Evolutionary conservation across 2,329 filamentous ascomycete genomes (phyloP), one percentile per base, ranked within the genome.

Genomic region (Chaetomiaceae sp.): DNA sequence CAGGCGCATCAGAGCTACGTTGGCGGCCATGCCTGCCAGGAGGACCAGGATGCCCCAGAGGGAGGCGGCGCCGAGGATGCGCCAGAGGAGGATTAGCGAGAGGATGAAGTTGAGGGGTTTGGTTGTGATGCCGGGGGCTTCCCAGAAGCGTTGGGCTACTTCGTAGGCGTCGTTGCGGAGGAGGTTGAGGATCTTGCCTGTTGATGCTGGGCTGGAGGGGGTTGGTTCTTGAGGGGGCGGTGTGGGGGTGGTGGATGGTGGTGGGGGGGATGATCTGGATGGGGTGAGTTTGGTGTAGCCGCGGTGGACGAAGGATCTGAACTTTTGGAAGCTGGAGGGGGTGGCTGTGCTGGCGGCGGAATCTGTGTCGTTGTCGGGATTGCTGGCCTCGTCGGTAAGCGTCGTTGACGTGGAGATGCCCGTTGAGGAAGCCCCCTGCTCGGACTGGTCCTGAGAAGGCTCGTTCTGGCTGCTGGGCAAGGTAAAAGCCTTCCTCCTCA

Each of bases 121-220:
- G 3, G 84, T 84, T 35, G 95, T 71, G 2, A 96, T 71, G n/a
- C 75, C 74, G 2, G 86, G 78, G 46, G 93, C 87, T 54, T 96
- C 90, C 90, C 90, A 96, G 60, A 96, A 93, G 38, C 87, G 73
- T 62, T 92, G 88, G 3, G 88, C 80, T 34, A 92, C 81, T 63
- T 91, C 86, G 62, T 92, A 93, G 0, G 86, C 87, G 64, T 93
- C 88, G 52, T 79, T 83, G 43, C 89, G 83, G 74, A 95, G 87
- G 2, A 96, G 69, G 60, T 95, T 96, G 54, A 96, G 78, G 45
- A 96, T 93, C 63, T 95, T 95, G 7, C 90, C 90, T 69, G 91
- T 92, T 0, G 87, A 89, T 0, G 90, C 89, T 2, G 86, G 79
- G 3, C n/a, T n/a, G n/a, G 52, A 20, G 34, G n/a, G 13, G 31